phyloP scores from a whole-genome alignment of 805 yeast genomes.

The Candida lessepsii region DNA sequence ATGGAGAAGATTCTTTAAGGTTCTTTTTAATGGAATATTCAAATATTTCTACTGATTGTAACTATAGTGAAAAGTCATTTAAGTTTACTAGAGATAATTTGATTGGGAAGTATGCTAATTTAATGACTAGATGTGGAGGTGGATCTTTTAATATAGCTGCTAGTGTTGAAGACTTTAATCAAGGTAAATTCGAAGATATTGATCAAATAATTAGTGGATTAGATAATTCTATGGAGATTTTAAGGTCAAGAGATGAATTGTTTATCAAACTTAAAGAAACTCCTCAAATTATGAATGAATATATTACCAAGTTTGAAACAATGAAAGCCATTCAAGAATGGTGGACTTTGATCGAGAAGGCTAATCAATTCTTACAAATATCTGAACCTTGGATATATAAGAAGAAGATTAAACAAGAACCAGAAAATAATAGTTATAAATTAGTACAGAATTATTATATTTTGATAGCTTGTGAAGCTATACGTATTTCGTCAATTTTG shows the following conservation, averaged over 20 bases:
- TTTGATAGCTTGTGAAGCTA: slow-evolving; percentile 64
- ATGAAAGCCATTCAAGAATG: slow-evolving; percentile 55
- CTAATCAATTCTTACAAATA: slow-evolving; percentile 66
- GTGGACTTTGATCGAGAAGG: slow-evolving; percentile 57
- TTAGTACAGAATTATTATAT: slow-evolving; percentile 50
- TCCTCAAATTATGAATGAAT: slow-evolving; percentile 37
- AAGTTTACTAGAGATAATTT: slow-evolving; percentile 57
- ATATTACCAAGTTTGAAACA: slow-evolving; percentile 49
- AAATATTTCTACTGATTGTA: slow-evolving; percentile 72
- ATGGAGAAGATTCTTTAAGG: slow-evolving; percentile 73
- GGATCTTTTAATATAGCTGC: slow-evolving; percentile 57
- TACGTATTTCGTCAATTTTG: slow-evolving; percentile 64
- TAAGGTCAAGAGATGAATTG: slow-evolving; percentile 20
- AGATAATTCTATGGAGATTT: neutral
- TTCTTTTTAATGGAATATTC: slow-evolving; percentile 77
- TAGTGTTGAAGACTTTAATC: slow-evolving; percentile 32
- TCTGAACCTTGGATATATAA: slow-evolving; percentile 73
- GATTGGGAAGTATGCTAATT: slow-evolving; percentile 80
- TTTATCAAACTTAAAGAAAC: slow-evolving; percentile 33
- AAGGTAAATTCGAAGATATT: slow-evolving; percentile 22
- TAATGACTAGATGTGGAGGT: slow-evolving; percentile 72
- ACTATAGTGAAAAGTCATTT: slow-evolving; percentile 63
- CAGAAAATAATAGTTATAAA: slow-evolving; percentile 9
- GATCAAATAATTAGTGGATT: slow-evolving; percentile 14
- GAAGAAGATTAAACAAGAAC: slow-evolving; percentile 16